These are phyloP conservation scores for Candida chilensis DNA, from an alignment of 805 yeast genomes.

Conservation along the genomic window DNA sequence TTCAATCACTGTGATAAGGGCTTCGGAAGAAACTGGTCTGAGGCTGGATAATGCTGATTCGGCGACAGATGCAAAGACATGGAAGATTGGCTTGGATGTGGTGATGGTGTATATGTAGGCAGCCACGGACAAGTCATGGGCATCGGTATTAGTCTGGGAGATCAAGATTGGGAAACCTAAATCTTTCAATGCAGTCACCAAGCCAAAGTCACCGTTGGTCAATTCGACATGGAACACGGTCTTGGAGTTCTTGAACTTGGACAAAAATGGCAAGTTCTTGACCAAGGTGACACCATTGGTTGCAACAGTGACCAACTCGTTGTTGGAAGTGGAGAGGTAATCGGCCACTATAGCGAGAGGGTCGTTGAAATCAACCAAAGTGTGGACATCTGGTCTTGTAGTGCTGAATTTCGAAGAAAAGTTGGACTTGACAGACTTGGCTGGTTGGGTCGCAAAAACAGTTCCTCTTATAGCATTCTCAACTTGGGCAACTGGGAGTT, in stretches of 20 bases:
- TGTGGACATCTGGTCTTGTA: slow-evolving; percentile 7
- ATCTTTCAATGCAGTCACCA: slow-evolving; percentile 67
- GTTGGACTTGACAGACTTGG: slow-evolving; percentile 28
- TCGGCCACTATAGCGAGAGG: slow-evolving; percentile 37
- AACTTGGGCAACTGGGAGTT: slow-evolving; percentile 17
- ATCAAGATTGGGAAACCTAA: slow-evolving; percentile 54
- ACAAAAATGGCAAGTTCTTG: slow-evolving; percentile 51
- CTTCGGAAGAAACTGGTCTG: too few relatives aligned
- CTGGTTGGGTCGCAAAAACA: slow-evolving; percentile 36
- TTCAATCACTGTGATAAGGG: too few relatives aligned
- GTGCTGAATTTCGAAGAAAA: slow-evolving; percentile 15
- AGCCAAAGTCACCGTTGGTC: slow-evolving; percentile 53
- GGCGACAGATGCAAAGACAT: slow-evolving; percentile 42
- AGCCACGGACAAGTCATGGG: slow-evolving; percentile 43
- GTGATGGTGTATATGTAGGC: slow-evolving; percentile 49
- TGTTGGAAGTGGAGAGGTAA: slow-evolving; percentile 9
- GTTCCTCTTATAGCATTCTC: slow-evolving; percentile 15
- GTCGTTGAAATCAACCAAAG: slow-evolving; percentile 38
- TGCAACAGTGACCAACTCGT: slow-evolving; percentile 32
- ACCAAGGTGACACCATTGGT: slow-evolving; percentile 47
- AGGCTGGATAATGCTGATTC: background rate
- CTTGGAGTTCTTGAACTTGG: slow-evolving; percentile 24
- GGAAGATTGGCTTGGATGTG: slow-evolving; percentile 52
- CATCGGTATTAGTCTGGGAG: slow-evolving; percentile 51
- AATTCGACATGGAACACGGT: slow-evolving; percentile 58